Evolutionary conservation across 495 filamentous ascomycete genomes (phyloP), one percentile per base, ranked within the genome.

Genomic region (Clohesyomyces aquaticus): DNA sequence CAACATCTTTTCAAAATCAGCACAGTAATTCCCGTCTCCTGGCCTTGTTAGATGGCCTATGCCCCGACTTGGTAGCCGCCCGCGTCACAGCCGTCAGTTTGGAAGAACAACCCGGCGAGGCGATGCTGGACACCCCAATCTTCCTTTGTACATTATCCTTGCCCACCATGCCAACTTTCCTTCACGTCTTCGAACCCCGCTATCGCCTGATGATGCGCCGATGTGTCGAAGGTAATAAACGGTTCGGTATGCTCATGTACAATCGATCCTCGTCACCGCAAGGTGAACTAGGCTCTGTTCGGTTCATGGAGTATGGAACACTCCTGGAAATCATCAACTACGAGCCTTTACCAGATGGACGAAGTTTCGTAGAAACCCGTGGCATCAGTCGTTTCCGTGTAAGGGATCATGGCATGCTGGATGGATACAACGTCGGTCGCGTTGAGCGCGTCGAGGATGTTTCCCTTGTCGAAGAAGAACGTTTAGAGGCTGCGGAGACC

Each of bases 111-210:
- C 72, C 75, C 10, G 76, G 76, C 25, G 76, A 80, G 12, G 78
- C 77, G 11, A 87, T 85, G 16, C 80, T 83, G 27, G 82, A 86
- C 27, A 80, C 87, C 12, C 85, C 92, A 0, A 76, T 97, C 1
- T 96, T 96, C 65, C 81, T 95, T 48, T 93, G 88, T 74, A 89
- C 91, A 2, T 75, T 93, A 3, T 83, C 88, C 0, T 93, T 91
- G 63, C 93, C 93, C 12, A 79, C 79, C 0, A 91, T 93, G 85
- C 91, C 90, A 1, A 91, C 88, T 0, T 92, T 91, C 66, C 76
- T 97, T 0, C 88, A 93, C 71, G 82, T 97, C n/a, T 96, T 96
- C 72, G 93, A 97, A 72, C 89, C 91, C 22, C 84, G 90, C 11
- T 96, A 96, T 73, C 85, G 90, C 2, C 80, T 95, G 8, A 93